Evolutionary conservation across 1,139 yeast species (phyloP), one percentile per base, ranked within the genome.

Genomic region (Arxiozyma slooffiae): DNA sequence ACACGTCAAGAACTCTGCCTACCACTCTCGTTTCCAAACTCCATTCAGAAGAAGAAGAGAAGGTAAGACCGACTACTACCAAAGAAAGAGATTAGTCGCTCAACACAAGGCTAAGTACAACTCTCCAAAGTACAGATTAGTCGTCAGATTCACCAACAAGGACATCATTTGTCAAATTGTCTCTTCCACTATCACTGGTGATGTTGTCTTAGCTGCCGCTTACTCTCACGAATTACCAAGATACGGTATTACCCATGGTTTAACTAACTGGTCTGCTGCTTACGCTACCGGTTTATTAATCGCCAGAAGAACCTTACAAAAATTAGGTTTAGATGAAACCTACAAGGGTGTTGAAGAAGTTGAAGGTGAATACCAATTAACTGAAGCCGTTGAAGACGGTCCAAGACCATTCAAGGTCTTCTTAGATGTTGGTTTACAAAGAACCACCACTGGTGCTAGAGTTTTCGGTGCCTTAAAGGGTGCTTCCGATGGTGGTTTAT

Each of bases 391-490:
- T 67, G 98, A 94, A 81, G 98, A 89, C 64, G 97, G 82, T 67
- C 98, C 98, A 79, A 87, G 98, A 78, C 99, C 99, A 73, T 94
- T 92, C 96, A 92, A 92, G 85, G 97, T 90, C 67, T 90, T 82
- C 88, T 84, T 92, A 73, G 99, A 92, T 75, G 90, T 92, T 72
- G 99, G 99, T 88, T 82, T 94, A 76, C 95, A 90, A 79, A 92
- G 99, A 85, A 89, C 99, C 79, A 92, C 99, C 80, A 90, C 97
- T 70, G 99, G 99, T 88, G 97, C 97, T 73, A 88, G 96, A 79
- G 82, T 92, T 74, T 92, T 92, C 71, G 99, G 97, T 86, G 97
- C 90, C 72, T 81, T 94, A 74, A 92, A 92, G 85, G 99, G 99
- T 86, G 98, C 98, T 72, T 90, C 97, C 60, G 99, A 92, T 75